Conservation (phyloP, 148 eudicot genomes). For the Dysphania ambrosioides region DNA sequence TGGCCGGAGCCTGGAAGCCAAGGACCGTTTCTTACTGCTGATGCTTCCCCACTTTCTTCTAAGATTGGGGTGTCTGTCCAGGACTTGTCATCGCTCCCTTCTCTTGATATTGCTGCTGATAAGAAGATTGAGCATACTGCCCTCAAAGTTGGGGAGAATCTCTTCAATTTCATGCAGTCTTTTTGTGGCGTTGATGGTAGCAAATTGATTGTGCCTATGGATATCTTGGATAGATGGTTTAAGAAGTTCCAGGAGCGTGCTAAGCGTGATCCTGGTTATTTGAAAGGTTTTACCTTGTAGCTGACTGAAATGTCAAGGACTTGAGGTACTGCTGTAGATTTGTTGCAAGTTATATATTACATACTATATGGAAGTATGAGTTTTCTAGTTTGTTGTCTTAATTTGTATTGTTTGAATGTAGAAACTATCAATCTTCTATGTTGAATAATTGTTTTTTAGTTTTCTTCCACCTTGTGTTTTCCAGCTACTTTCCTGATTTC, state of each 20-base stretch:
- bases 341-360: not conserved
- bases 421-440: slow-evolving; percentile 2
- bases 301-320: not conserved
- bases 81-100: slow-evolving; percentile 59
- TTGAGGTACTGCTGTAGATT: slow-evolving; percentile 21
- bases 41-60: slow-evolving; percentile 58
- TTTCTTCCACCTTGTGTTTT: no score
- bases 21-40: slow-evolving; percentile 53
- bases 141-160: slow-evolving; percentile 84
- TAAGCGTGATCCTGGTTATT: slow-evolving; percentile 87
- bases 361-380: not conserved
- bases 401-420: slow-evolving; percentile 3
- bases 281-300: slow-evolving; percentile 86
- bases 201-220: slow-evolving; percentile 82
- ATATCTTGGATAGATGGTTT: slow-evolving; percentile 93
- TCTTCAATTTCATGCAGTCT: slow-evolving; percentile 98
- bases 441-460: not conserved
- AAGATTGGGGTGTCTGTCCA: slow-evolving; percentile 90
- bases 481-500: not conserved
- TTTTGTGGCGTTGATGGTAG: slow-evolving; percentile 92
- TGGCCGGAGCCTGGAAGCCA: slow-evolving; percentile 78
- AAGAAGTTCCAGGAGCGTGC: slow-evolving; percentile 93
- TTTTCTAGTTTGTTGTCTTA: not conserved
- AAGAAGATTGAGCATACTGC: slow-evolving; percentile 76
- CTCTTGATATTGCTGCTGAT: slow-evolving; percentile 79